A percentile compares a stretch with the other conserved stretches of the same genome.
These are phyloP conservation scores for Malassezia cuniculi DNA, from an alignment of 1,284 basidiomycete genomes.

Conservation along the genomic window DNA sequence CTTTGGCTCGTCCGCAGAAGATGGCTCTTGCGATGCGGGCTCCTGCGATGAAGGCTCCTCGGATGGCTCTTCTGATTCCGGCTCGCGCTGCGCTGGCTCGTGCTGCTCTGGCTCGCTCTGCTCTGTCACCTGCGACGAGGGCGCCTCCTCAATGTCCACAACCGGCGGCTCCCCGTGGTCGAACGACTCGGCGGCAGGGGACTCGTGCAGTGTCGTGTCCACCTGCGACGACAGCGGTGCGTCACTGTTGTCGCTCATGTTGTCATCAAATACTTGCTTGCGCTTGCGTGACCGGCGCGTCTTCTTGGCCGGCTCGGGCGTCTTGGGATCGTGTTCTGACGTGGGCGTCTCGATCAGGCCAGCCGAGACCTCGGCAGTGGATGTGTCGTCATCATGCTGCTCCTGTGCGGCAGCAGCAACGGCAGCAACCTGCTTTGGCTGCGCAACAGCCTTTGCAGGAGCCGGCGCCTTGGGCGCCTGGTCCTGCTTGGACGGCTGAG, in stretches of 20 bases:
- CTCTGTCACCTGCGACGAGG: background rate
- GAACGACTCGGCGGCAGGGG: conserved; percentile 2
- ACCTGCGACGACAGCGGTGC: conserved; percentile 6
- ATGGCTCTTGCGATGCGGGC: no score
- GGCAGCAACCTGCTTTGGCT: background rate
- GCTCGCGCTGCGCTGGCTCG: no score
- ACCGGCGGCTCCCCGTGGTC: no score
- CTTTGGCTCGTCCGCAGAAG: no score
- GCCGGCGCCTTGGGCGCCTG: background rate
- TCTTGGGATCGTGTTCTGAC: background rate
- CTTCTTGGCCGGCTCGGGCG: background rate
- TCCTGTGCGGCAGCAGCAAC: background rate
- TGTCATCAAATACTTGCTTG: background rate
- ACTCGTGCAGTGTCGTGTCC: no score
- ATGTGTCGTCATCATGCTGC: background rate
- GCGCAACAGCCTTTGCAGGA: background rate
- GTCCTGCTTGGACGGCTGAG: background rate
- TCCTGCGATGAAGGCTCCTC: no score
- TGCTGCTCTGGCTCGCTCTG: no score
- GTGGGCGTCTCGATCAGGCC: background rate
- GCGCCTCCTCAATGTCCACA: no score
- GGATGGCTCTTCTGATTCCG: no score
- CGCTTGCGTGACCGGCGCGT: background rate
- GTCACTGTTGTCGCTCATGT: background rate
- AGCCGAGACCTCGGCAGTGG: conserved; percentile 1